Percentiles rank a stretch among this genome's conserved stretches.
Conservation (phyloP, 1,284 basidiomycete genomes). For the Pseudozyma thailandica region DNA sequence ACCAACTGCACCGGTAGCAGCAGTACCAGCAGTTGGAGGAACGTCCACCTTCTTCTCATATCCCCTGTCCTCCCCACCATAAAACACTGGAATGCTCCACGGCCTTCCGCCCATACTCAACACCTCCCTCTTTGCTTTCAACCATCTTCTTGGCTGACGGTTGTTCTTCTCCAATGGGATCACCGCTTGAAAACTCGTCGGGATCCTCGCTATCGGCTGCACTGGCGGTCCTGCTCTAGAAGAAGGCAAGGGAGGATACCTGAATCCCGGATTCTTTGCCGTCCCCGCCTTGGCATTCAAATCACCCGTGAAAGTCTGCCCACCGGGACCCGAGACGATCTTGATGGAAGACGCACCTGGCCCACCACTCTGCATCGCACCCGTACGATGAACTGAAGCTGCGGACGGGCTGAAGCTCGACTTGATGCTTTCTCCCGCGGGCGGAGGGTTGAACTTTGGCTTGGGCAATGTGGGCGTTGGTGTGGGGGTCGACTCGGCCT, state of each 20-base stretch:
- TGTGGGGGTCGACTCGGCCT: constrained; percentile 21
- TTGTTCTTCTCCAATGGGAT: constrained; percentile 49
- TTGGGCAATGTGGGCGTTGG: constrained; percentile 9
- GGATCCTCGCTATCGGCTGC: constrained; percentile 53
- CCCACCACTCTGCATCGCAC: background rate
- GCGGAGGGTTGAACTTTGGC: constrained; percentile 10
- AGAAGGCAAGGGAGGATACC: constrained; percentile 51
- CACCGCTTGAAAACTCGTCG: constrained; percentile 45
- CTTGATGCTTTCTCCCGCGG: background rate
- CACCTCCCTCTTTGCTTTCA: constrained; percentile 49
- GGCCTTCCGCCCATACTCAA: constrained; percentile 56
- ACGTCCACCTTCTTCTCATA: constrained; percentile 44
- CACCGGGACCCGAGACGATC: constrained; percentile 34
- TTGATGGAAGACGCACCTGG: constrained; percentile 20
- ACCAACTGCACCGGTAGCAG: background rate
- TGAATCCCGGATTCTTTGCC: constrained; percentile 50
- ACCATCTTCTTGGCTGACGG: constrained; percentile 49
- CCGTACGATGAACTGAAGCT: background rate
- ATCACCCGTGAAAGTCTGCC: constrained; percentile 35
- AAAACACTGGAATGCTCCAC: constrained; percentile 57
- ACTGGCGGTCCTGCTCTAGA: constrained; percentile 47
- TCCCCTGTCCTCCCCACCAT: constrained; percentile 45
- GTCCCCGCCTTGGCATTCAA: constrained; percentile 40
- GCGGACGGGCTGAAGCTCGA: background rate
- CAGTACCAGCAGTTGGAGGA: background rate